Evolutionary conservation across 768 basidiomycete species (phyloP).

Genomic region (Leccinum truebloodii): DNA sequence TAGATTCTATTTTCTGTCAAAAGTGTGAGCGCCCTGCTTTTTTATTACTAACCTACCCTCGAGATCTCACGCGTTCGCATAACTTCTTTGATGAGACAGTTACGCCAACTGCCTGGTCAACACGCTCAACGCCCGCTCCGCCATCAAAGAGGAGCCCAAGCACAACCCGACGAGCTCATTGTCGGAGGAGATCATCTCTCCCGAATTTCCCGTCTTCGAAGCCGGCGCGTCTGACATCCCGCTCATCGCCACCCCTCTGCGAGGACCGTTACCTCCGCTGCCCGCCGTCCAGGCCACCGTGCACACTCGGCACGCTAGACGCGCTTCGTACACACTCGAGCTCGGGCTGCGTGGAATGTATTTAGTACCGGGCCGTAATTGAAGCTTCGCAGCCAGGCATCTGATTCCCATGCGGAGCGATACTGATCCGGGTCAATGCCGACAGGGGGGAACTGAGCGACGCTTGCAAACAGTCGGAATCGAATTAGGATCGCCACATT

Average conservation of each 20-base stretch:
- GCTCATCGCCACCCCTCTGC: not conserved
- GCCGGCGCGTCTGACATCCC: not conserved
- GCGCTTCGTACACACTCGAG: not conserved
- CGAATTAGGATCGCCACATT: not conserved
- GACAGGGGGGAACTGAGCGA: not conserved
- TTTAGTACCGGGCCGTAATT: not conserved
- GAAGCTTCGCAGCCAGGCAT: not conserved
- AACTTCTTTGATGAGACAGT: not conserved
- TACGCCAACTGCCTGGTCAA: conserved; percentile 8
- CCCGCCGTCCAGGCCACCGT: not conserved
- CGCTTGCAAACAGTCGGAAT: not conserved
- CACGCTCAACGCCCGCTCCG: conserved; percentile 5
- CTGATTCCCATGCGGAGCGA: no score
- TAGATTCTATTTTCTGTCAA: conserved; percentile 11
- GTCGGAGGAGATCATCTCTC: not conserved
- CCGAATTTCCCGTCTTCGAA: not conserved
- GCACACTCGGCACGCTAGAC: not conserved
- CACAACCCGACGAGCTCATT: not conserved
- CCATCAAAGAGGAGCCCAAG: not conserved
- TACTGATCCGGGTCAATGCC: no score
- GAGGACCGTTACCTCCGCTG: not conserved
- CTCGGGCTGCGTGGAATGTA: not conserved
- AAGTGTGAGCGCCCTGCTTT: conserved; percentile 1
- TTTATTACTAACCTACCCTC: no score
- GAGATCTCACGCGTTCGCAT: not conserved